phyloP scores from a whole-genome alignment of 2,329 filamentous ascomycete genomes.

The Fusarium anguioides region DNA sequence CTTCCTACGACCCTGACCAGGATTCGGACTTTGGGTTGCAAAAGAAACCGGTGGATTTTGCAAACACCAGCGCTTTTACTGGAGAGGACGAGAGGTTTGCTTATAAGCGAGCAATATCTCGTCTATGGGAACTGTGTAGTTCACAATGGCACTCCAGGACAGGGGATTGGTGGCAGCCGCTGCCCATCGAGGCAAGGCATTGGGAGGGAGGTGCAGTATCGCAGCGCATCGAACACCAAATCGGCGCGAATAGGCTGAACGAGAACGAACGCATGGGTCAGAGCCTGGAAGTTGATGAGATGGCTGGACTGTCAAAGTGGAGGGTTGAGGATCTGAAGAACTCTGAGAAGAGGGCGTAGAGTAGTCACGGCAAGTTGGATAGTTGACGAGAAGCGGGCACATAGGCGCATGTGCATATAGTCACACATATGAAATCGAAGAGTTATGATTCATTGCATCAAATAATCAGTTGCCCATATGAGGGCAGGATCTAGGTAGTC shows the following conservation, averaged over 20 bases:
- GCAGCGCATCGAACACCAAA: conserved; percentile 28
- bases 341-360: conserved; percentile 29
- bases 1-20: conserved; percentile 66
- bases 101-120: conserved; percentile 78
- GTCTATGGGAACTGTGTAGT: conserved; percentile 87
- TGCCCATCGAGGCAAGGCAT: conserved; percentile 70
- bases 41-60: conserved; percentile 69
- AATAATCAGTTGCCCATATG: conserved; percentile 26
- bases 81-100: conserved; percentile 86
- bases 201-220: conserved; percentile 67
- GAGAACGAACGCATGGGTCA: conserved; percentile 49
- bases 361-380: background rate
- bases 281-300: conserved; percentile 51
- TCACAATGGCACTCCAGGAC: conserved; percentile 74
- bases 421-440: background rate
- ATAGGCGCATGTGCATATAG: background rate
- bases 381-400: background rate
- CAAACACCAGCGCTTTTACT: conserved; percentile 74
- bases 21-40: conserved; percentile 65
- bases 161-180: conserved; percentile 77
- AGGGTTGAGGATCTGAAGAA: conserved; percentile 50
- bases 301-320: conserved; percentile 55
- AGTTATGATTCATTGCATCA: conserved; percentile 17
- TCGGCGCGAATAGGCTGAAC: conserved; percentile 1
- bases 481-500: conserved; percentile 35